Conservation (phyloP, 768 basidiomycete genomes). For the Cystoderma amianthinum region DNA sequence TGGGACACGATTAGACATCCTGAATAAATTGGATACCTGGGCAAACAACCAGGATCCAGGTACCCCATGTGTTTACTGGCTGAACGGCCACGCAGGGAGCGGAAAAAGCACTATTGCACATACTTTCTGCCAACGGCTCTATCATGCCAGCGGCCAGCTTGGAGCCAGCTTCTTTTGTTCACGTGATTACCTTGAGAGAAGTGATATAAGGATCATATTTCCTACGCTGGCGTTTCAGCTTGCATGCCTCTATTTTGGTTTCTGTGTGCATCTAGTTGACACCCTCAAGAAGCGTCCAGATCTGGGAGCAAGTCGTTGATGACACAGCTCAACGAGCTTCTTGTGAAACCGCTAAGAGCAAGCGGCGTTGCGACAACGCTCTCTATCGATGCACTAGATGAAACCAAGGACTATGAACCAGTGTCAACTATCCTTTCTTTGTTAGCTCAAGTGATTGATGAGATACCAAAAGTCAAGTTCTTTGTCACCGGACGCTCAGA, state of each 20-base stretch:
- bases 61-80: slow-evolving; percentile 9
- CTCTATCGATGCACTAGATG: slow-evolving; percentile 4
- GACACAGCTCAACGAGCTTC: neutral
- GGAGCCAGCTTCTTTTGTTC: slow-evolving; percentile 16
- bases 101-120: slow-evolving; percentile 15
- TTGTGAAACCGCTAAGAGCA: neutral
- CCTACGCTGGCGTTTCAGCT: neutral
- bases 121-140: slow-evolving; percentile 9
- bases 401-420: slow-evolving; percentile 9
- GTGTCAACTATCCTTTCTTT: slow-evolving; percentile 6
- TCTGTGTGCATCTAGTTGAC: neutral
- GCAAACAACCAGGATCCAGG: no score
- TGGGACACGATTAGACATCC: neutral
- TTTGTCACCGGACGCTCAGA: slow-evolving; percentile 7
- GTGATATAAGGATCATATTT: neutral
- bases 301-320: neutral
- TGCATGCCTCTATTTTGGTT: neutral
- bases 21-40: neutral
- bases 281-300: neutral
- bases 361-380: neutral
- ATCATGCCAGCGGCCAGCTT: slow-evolving; percentile 10
- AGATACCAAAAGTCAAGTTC: slow-evolving; percentile 8
- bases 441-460: neutral
- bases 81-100: slow-evolving; percentile 14
- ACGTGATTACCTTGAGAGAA: neutral